Conservation (phyloP, 2,329 filamentous ascomycete species). For the Pseudocercospora pini-densiflorae region DNA sequence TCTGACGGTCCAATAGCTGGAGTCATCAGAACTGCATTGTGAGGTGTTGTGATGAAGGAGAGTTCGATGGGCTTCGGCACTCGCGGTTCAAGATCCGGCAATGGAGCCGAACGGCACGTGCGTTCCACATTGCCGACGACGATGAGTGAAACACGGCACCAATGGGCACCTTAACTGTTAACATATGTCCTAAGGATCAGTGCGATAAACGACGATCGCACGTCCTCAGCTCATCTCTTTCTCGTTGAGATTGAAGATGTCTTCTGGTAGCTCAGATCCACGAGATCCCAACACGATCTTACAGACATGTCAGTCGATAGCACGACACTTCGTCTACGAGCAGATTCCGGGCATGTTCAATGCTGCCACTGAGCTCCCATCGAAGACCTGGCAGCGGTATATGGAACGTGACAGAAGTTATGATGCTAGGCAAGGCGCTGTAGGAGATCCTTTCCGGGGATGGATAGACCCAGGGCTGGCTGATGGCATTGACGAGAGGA, state of each 20-base stretch:
- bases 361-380: slow-evolving; percentile 21
- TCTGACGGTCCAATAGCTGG: background rate
- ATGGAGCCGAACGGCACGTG: background rate
- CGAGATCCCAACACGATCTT: slow-evolving; percentile 23
- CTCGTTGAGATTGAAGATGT: slow-evolving; percentile 9
- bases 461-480: slow-evolving; percentile 28
- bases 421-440: slow-evolving; percentile 29
- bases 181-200: background rate
- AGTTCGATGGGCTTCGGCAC: background rate
- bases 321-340: slow-evolving; percentile 21
- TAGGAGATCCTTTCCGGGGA: slow-evolving; percentile 26
- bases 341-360: slow-evolving; percentile 22
- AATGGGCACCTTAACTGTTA: background rate
- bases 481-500: slow-evolving; percentile 27
- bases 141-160: background rate
- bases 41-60: background rate
- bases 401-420: slow-evolving; percentile 26
- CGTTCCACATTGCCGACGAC: background rate
- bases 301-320: slow-evolving; percentile 16
- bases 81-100: background rate
- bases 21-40: too few relatives aligned
- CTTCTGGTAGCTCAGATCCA: slow-evolving; percentile 21
- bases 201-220: background rate
- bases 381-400: slow-evolving; percentile 23
- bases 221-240: background rate